These are phyloP conservation scores for Citrullus colocynthis DNA, from an alignment of 306 rosid species.

Conservation along the genomic window DNA sequence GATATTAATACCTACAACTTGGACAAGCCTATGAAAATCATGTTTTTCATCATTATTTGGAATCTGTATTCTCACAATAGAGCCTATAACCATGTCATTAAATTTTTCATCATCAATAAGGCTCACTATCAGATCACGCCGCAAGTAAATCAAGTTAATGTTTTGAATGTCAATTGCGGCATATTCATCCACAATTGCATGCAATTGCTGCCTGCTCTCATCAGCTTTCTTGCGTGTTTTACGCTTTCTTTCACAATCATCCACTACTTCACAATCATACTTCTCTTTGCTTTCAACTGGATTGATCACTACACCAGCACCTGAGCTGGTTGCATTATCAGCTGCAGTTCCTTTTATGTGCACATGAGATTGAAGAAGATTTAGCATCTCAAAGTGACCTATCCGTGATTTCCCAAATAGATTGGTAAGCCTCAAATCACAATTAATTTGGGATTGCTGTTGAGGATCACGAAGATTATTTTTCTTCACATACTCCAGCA, in stretches of 20 bases:
- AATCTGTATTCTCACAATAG: conserved; percentile 76
- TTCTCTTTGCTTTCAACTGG: conserved; percentile 37
- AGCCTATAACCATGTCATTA: conserved; percentile 65
- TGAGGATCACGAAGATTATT: conserved; percentile 75
- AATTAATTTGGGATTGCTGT: conserved; percentile 53
- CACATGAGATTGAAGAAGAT: conserved; percentile 78
- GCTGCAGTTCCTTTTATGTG: conserved; percentile 33
- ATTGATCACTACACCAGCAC: conserved; percentile 26
- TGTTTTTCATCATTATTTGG: conserved; percentile 58
- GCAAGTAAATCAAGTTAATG: conserved; percentile 68
- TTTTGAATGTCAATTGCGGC: conserved; percentile 78
- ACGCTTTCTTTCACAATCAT: conserved; percentile 41
- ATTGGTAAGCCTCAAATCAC: conserved; percentile 61
- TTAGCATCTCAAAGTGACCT: conserved; percentile 64
- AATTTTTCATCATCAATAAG: conserved; percentile 48
- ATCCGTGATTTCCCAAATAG: conserved; percentile 66
- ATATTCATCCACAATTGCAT: conserved; percentile 35
- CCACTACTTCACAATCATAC: conserved; percentile 22
- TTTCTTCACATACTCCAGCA: conserved; percentile 61
- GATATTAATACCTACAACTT: conserved; percentile 61
- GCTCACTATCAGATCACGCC: conserved; percentile 52
- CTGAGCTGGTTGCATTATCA: conserved; percentile 22
- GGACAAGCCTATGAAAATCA: conserved; percentile 88
- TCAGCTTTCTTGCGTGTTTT: conserved; percentile 31
- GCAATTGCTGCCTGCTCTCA: conserved; percentile 22